A percentile compares a stretch with the other conserved stretches of the same genome.
These are phyloP conservation scores for Forsythia viridissima DNA, from an alignment of 257 asterid genomes.

Conservation along the genomic window DNA sequence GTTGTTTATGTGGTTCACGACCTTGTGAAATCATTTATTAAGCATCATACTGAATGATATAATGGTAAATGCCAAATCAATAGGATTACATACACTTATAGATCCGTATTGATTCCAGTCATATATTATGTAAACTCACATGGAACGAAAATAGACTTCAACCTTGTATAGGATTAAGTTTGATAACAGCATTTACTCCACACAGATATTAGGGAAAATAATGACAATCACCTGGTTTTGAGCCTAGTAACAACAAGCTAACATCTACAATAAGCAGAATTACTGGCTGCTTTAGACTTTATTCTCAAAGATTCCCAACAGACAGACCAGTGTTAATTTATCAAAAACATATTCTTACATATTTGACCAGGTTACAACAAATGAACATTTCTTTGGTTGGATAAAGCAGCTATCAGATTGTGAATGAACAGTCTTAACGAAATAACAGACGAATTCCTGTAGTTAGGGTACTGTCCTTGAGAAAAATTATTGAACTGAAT, in stretches of 20 bases:
- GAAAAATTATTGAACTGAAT: background rate
- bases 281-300: constrained; percentile 6
- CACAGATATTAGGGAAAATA: background rate
- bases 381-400: background rate
- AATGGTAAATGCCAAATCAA: background rate
- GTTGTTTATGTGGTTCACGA: background rate
- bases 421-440: background rate
- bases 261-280: constrained; percentile 19
- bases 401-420: background rate
- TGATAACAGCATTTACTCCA: background rate
- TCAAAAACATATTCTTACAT: background rate
- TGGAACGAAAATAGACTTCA: background rate
- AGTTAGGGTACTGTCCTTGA: background rate
- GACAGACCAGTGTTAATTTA: background rate
- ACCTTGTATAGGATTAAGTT: background rate
- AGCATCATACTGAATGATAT: background rate
- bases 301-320: constrained; percentile 11
- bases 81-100: background rate
- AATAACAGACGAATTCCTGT: background rate
- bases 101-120: background rate
- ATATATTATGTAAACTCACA: background rate
- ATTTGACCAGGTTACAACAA: background rate
- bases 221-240: background rate
- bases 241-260: constrained; percentile 7
- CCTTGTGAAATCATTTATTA: constrained; percentile 13